phyloP scores from a whole-genome alignment of 495 filamentous ascomycete genomes.

The Xylaria grammica region DNA sequence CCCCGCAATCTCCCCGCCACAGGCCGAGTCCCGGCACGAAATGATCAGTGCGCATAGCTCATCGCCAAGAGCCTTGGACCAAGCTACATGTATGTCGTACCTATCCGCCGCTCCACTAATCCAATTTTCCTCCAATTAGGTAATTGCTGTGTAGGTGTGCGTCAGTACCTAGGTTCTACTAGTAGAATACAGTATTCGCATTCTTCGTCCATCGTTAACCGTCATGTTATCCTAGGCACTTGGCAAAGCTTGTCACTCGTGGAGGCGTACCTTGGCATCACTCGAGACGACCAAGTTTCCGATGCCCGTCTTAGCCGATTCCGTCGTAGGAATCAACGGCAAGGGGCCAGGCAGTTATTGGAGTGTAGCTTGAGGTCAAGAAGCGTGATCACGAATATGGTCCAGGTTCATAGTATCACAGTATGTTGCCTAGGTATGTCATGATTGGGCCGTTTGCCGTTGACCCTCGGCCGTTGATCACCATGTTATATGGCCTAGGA shows the following conservation, averaged over 20 bases:
- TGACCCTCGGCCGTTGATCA: neutral
- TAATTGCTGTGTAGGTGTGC: no score
- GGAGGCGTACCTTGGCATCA: slow-evolving; percentile 34
- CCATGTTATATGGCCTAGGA: neutral
- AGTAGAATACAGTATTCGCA: slow-evolving; percentile 5
- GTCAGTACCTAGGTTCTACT: no score
- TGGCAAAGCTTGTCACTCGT: slow-evolving; percentile 45
- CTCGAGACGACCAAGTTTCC: slow-evolving; percentile 1
- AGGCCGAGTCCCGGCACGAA: slow-evolving; percentile 12
- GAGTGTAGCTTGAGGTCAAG: neutral
- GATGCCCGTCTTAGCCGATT: slow-evolving; percentile 16
- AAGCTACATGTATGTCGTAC: neutral
- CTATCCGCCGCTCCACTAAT: slow-evolving; percentile 3
- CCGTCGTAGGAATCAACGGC: neutral
- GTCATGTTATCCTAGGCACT: slow-evolving; percentile 22
- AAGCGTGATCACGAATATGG: neutral
- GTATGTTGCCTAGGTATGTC: neutral
- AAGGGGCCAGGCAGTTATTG: neutral
- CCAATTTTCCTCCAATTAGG: neutral
- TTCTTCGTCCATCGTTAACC: slow-evolving; percentile 9
- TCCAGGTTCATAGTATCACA: neutral
- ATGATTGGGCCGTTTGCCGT: neutral
- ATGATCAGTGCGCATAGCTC: slow-evolving; percentile 12
- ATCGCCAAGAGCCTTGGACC: slow-evolving; percentile 16
- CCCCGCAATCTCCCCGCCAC: slow-evolving; percentile 20